Evolutionary conservation across 2,329 filamentous ascomycete species (phyloP).

Genomic region (Fusarium fracticaudum): DNA sequence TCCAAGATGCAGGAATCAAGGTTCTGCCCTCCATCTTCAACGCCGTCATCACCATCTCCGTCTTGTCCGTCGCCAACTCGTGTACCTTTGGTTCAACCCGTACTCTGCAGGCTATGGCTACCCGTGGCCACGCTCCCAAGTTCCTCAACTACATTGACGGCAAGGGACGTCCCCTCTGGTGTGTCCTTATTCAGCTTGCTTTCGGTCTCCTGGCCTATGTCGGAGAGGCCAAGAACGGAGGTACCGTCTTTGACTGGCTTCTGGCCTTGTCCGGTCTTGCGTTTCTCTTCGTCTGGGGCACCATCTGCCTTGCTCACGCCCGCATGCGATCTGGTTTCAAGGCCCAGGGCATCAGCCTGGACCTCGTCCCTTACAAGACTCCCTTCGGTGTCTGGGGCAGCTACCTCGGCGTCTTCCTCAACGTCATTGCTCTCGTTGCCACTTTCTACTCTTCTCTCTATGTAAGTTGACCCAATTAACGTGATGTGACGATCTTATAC

Average conservation of each 20-base stretch:
- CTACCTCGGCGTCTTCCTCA: slow-evolving; percentile 80
- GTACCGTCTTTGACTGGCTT: slow-evolving; percentile 82
- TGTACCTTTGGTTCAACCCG: slow-evolving; percentile 91
- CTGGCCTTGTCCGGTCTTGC: slow-evolving; percentile 77
- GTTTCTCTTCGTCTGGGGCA: slow-evolving; percentile 82
- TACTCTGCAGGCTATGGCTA: slow-evolving; percentile 87
- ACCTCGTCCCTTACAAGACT: slow-evolving; percentile 82
- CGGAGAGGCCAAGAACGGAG: slow-evolving; percentile 68
- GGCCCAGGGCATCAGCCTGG: slow-evolving; percentile 70
- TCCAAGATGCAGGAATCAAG: slow-evolving; percentile 81
- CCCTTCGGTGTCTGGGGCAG: slow-evolving; percentile 85
- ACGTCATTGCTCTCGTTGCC: slow-evolving; percentile 77
- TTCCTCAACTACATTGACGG: slow-evolving; percentile 84
- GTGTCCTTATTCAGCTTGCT: slow-evolving; percentile 72
- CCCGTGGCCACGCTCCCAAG: slow-evolving; percentile 83
- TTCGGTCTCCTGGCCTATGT: slow-evolving; percentile 83
- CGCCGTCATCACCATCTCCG: slow-evolving; percentile 92
- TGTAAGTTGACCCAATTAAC: not conserved
- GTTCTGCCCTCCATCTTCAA: slow-evolving; percentile 91
- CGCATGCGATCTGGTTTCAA: slow-evolving; percentile 85
- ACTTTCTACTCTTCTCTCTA: slow-evolving; percentile 78
- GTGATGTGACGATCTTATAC: not conserved
- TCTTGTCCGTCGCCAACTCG: slow-evolving; percentile 90
- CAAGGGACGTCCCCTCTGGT: slow-evolving; percentile 79
- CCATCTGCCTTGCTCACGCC: slow-evolving; percentile 88